Evolutionary conservation across 2,329 filamentous ascomycete genomes (phyloP).

Genomic region (Sporothrix pseudoabietina): DNA sequence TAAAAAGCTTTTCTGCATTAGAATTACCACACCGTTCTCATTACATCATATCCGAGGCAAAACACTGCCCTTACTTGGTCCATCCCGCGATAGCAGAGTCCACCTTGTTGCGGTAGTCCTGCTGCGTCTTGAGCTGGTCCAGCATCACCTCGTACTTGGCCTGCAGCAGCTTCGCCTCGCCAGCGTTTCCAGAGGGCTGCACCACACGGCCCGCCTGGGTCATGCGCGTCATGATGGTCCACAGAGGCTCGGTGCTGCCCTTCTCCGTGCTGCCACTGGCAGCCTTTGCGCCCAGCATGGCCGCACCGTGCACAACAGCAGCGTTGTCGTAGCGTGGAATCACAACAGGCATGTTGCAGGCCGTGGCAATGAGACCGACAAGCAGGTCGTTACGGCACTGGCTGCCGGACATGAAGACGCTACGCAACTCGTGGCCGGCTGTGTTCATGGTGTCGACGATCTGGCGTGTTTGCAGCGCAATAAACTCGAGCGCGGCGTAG

Average conservation of each 20-base stretch:
- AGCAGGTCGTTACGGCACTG: slow-evolving; percentile 95
- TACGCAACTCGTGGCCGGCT: slow-evolving; percentile 81
- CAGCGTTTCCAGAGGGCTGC: slow-evolving; percentile 68
- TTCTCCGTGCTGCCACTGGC: slow-evolving; percentile 77
- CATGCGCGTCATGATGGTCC: slow-evolving; percentile 97
- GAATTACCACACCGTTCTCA: not conserved
- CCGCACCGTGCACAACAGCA: slow-evolving; percentile 95
- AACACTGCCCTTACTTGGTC: slow-evolving; percentile 32
- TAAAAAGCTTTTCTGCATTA: not conserved
- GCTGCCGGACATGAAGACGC: slow-evolving; percentile 98
- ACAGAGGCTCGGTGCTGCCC: slow-evolving; percentile 82
- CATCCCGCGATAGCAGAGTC: slow-evolving; percentile 60
- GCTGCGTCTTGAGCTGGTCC: slow-evolving; percentile 85
- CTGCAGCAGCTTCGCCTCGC: slow-evolving; percentile 77
- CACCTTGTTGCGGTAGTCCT: slow-evolving; percentile 75
- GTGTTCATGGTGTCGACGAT: slow-evolving; percentile 94
- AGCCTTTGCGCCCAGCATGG: slow-evolving; percentile 98
- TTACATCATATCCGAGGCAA: not conserved
- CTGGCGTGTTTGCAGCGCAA: slow-evolving; percentile 93
- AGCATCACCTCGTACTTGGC: slow-evolving; percentile 96
- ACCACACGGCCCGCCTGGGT: slow-evolving; percentile 89
- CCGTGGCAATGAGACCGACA: slow-evolving; percentile 87
- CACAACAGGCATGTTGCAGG: slow-evolving; percentile 87
- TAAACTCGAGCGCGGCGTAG: slow-evolving; percentile 97
- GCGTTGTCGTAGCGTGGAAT: slow-evolving; percentile 94